Conservation (phyloP, 2,329 filamentous ascomycete genomes). For the Pestalotiopsis sp. region DNA sequence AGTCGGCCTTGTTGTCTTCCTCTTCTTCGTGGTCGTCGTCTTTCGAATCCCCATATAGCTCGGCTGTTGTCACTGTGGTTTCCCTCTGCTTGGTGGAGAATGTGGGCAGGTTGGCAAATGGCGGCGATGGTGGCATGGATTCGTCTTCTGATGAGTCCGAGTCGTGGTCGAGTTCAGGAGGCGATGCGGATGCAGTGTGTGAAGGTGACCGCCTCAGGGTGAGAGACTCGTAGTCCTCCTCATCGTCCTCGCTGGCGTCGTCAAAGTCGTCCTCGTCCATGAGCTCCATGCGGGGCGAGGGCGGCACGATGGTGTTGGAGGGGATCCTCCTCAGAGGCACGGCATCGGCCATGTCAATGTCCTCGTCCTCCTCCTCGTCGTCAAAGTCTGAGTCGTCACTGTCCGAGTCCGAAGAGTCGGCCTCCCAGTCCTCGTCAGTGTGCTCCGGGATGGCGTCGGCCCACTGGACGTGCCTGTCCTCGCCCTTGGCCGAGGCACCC, state of each 20-base stretch:
- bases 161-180: slow-evolving; percentile 73
- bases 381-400: slow-evolving; percentile 46
- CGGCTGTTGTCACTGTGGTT: slow-evolving; percentile 35
- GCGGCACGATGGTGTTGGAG: slow-evolving; percentile 34
- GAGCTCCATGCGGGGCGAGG: slow-evolving; percentile 36
- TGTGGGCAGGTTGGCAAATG: slow-evolving; percentile 56
- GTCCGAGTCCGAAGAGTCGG: slow-evolving; percentile 62
- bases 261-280: slow-evolving; percentile 40
- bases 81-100: slow-evolving; percentile 62
- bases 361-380: slow-evolving; percentile 43
- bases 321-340: slow-evolving; percentile 49
- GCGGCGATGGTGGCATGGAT: slow-evolving; percentile 72
- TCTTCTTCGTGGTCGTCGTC: slow-evolving; percentile 30
- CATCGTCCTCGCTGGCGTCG: slow-evolving; percentile 40
- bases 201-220: slow-evolving; percentile 71
- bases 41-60: slow-evolving; percentile 34
- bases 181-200: slow-evolving; percentile 61
- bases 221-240: slow-evolving; percentile 65
- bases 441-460: slow-evolving; percentile 78
- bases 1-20: slow-evolving; percentile 37
- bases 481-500: slow-evolving; percentile 62
- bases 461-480: slow-evolving; percentile 83
- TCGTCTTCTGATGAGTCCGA: slow-evolving; percentile 75
- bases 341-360: slow-evolving; percentile 57
- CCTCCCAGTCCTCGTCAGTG: slow-evolving; percentile 70